These are phyloP conservation scores for Sutorius eximius DNA, from an alignment of 1,284 basidiomycete species.

Conservation along the genomic window DNA sequence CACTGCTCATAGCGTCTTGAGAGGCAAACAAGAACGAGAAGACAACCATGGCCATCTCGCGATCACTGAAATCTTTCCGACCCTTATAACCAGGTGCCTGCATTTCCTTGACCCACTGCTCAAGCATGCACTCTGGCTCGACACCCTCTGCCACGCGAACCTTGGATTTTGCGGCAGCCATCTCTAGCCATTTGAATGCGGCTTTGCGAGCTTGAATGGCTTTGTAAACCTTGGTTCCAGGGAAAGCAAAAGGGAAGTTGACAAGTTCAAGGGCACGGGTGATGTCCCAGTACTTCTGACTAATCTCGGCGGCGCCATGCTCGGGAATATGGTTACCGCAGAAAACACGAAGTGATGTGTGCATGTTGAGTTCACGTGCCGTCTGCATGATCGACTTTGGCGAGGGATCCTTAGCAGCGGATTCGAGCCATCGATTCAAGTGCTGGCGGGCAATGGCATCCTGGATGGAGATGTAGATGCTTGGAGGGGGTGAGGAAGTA, in stretches of 20 bases:
- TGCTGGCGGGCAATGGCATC: slow-evolving; percentile 83
- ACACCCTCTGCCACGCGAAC: slow-evolving; percentile 79
- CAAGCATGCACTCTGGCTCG: slow-evolving; percentile 88
- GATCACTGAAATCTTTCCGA: slow-evolving; percentile 85
- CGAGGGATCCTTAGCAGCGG: slow-evolving; percentile 46
- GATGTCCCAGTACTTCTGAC: slow-evolving; percentile 95
- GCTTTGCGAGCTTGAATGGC: slow-evolving; percentile 92
- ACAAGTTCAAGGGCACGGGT: slow-evolving; percentile 95
- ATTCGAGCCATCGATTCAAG: slow-evolving; percentile 71
- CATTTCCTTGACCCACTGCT: slow-evolving; percentile 87
- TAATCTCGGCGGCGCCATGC: slow-evolving; percentile 77
- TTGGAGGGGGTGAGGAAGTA: slow-evolving; percentile 35
- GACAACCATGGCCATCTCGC: slow-evolving; percentile 95
- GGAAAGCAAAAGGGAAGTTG: slow-evolving; percentile 96
- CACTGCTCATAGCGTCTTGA: slow-evolving; percentile 97
- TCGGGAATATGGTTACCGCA: slow-evolving; percentile 90
- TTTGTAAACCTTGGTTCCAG: slow-evolving; percentile 95
- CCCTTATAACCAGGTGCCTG: slow-evolving; percentile 73
- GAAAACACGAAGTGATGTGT: slow-evolving; percentile 94
- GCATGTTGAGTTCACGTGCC: slow-evolving; percentile 95
- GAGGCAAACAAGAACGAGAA: slow-evolving; percentile 97
- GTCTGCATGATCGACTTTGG: slow-evolving; percentile 84
- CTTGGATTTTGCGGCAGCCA: slow-evolving; percentile 82
- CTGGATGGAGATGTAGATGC: slow-evolving; percentile 87
- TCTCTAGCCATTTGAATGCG: slow-evolving; percentile 82